A percentile compares a stretch with the other conserved stretches of the same genome.
Evolutionary conservation across 2,329 filamentous ascomycete species (phyloP).

Genomic region (Colletotrichum sidae): DNA sequence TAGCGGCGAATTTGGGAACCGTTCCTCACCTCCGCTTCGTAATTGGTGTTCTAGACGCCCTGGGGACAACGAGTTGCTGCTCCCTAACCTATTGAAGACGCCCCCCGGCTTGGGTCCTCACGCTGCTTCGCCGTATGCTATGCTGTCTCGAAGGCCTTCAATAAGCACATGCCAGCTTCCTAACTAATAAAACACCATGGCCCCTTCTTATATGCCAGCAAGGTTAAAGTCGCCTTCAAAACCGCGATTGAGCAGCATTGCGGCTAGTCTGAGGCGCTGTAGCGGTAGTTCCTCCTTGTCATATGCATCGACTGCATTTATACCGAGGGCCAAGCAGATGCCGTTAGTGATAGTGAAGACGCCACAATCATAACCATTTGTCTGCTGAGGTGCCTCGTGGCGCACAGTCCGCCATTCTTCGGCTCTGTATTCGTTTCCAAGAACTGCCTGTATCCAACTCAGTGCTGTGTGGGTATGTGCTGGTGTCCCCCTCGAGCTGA

Average conservation of each 20-base stretch:
- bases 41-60: too few species aligned
- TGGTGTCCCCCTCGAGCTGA: constrained; percentile 57
- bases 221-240: constrained; percentile 71
- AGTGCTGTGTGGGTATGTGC: constrained; percentile 56
- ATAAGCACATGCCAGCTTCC: too few species aligned
- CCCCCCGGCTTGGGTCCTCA: too few species aligned
- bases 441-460: constrained; percentile 68
- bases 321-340: constrained; percentile 68
- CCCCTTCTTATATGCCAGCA: constrained; percentile 45
- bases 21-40: too few species aligned
- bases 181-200: too few species aligned
- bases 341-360: constrained; percentile 81
- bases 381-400: constrained; percentile 67
- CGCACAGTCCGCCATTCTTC: constrained; percentile 70
- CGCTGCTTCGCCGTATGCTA: too few species aligned
- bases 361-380: constrained; percentile 81
- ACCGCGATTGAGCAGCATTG: constrained; percentile 74
- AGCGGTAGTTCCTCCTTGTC: constrained; percentile 64
- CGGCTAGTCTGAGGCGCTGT: constrained; percentile 72
- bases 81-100: too few species aligned
- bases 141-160: too few species aligned
- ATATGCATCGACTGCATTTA: constrained; percentile 64
- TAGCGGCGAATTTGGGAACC: too few species aligned
- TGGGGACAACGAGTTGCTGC: too few species aligned
- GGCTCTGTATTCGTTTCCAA: constrained; percentile 64